Evolutionary conservation across 1,284 basidiomycete genomes (phyloP).

Genomic region (Moniliella sp.): DNA sequence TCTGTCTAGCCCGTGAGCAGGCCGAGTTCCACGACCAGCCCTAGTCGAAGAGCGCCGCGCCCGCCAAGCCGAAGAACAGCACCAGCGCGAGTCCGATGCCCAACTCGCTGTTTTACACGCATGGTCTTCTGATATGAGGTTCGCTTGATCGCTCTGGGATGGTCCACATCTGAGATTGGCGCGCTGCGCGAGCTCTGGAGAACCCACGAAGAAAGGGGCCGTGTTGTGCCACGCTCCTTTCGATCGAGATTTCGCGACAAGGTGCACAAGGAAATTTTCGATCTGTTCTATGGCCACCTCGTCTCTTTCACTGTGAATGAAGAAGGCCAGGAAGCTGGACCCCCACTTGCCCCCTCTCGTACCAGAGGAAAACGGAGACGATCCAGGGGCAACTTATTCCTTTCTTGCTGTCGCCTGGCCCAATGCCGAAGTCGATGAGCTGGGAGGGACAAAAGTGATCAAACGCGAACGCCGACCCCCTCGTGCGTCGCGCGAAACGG

Average conservation of each 20-base stretch:
- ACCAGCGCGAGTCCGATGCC: slow-evolving; percentile 1
- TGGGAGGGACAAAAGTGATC: background rate
- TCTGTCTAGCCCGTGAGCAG: background rate
- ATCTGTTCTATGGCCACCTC: slow-evolving; percentile 58
- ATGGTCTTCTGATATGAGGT: slow-evolving; percentile 1
- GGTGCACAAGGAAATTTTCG: slow-evolving; percentile 59
- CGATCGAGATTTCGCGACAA: slow-evolving; percentile 45
- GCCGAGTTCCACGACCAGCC: background rate
- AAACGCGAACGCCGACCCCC: background rate
- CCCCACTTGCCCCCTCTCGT: too few relatives aligned
- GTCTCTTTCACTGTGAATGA: slow-evolving; percentile 49
- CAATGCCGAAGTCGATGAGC: background rate
- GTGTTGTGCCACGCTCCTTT: slow-evolving; percentile 6
- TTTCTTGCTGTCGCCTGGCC: too few relatives aligned
- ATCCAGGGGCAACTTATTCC: background rate
- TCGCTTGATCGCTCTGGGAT: too few relatives aligned
- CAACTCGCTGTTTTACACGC: slow-evolving; percentile 5
- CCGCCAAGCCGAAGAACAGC: background rate
- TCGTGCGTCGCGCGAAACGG: background rate
- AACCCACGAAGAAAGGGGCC: too few relatives aligned
- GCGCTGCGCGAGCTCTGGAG: too few relatives aligned
- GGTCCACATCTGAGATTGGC: too few relatives aligned
- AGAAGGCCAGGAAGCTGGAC: background rate
- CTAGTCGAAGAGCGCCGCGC: slow-evolving; percentile 1
- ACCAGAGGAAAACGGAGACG: slow-evolving; percentile 4